Evolutionary conservation across 768 basidiomycete species (phyloP).

Genomic region (Galerina sulciceps): DNA sequence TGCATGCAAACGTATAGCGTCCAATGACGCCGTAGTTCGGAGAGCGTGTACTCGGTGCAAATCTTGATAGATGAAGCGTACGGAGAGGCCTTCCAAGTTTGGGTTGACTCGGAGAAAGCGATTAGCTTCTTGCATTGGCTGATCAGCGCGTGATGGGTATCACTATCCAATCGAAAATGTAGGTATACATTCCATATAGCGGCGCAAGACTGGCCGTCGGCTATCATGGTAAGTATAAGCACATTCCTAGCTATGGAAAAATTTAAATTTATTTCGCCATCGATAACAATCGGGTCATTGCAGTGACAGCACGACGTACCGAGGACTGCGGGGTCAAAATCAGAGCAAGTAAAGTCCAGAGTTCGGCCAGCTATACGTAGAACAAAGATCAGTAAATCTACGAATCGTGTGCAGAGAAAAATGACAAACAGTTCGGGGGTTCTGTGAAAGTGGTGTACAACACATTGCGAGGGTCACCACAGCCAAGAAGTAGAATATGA

Average conservation of each 20-base stretch:
- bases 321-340: conserved; percentile 39
- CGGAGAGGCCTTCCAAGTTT: conserved; percentile 29
- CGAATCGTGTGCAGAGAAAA: too few species aligned
- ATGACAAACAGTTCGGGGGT: conserved; percentile 18
- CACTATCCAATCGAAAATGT: conserved; percentile 35
- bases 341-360: conserved; percentile 44
- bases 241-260: conserved; percentile 29
- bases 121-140: conserved; percentile 34
- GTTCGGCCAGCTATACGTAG: conserved; percentile 12
- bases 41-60: conserved; percentile 32
- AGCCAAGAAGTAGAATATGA: conserved; percentile 46
- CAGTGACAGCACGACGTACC: conserved; percentile 22
- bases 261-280: background rate
- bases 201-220: conserved; percentile 21
- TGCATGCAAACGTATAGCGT: conserved; percentile 29
- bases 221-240: conserved; percentile 36
- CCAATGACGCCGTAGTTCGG: conserved; percentile 36
- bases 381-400: background rate
- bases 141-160: conserved; percentile 24
- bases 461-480: conserved; percentile 53
- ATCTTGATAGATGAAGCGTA: conserved; percentile 34
- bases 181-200: conserved; percentile 41
- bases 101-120: conserved; percentile 19
- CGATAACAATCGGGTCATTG: background rate
- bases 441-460: conserved; percentile 42